Base-by-base conservation (phyloP, 352 stramenopile genomes). In the Phytophthora cactorum region DNA sequence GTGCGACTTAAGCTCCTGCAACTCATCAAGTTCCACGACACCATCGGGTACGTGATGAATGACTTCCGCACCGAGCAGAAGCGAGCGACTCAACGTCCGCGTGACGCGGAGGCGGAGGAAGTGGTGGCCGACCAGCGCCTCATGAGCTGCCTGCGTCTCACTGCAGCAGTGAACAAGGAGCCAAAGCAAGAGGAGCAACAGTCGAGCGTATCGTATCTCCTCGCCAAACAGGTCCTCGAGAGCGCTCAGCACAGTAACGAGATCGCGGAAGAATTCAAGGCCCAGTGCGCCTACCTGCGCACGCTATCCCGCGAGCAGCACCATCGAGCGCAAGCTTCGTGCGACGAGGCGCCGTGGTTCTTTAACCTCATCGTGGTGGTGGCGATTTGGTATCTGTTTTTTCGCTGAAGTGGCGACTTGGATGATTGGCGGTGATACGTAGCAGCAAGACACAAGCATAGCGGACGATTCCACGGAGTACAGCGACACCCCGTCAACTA, bases 11-110 rank as follows among this genome's bases (percentile, higher is more conserved):
- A 60, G 56, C 46, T 70, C 10, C 55, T 25, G 8, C 11, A 22
- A 25, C 8, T 70, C 11, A 60, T 70, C 63, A 59, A 70, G 22
- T 66, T 55, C 41, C 63, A 70, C 28, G 61, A 63, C 34, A n/a
- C 10, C 11, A 47, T 68, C 45, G 52, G 61, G 15, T 28, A 46
- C 14, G 45, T 36, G 34, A 68, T 63, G 52, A 25, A 41, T 32
- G 52, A 47, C 6, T 4, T 57, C 52, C 41, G 25, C 52, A 11
- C 27, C 4, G 11, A 66, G 36, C 47, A 66, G 22, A 22, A 22
- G 22, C 22, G 22, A n/a, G 38, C 50, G 43, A 31, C 22, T 9
- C 34, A 17, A 22, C 31, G 14, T 45, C 43, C 25, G 22, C 36
- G 38, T 12, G 45, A 59, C 47, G 17, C n/a, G 49, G 38, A 56